A percentile compares a stretch with the other conserved stretches of the same genome.
Evolutionary conservation across 192 early-diverging fungal genomes (phyloP).

Genomic region (Pilobolus umbonatus): DNA sequence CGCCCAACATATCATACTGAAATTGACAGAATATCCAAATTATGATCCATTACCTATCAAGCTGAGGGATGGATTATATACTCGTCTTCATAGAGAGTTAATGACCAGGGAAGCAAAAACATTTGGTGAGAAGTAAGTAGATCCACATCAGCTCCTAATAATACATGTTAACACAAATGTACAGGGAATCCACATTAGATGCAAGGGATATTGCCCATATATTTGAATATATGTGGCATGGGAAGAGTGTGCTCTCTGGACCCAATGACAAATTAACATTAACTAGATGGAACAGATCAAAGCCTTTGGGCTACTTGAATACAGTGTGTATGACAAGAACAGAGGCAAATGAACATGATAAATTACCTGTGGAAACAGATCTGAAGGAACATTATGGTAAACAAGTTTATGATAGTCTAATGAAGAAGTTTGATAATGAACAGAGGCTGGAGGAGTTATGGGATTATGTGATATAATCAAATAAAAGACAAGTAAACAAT

Average conservation of each 20-base stretch:
- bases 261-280: conserved; percentile 68
- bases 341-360: conserved; percentile 67
- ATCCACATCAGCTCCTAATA: conserved; percentile 6
- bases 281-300: conserved; percentile 67
- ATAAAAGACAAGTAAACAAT: too few species aligned
- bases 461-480: conserved; percentile 19
- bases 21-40: conserved; percentile 43
- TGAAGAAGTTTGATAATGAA: not conserved
- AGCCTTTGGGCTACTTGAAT: conserved; percentile 68
- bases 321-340: conserved; percentile 79
- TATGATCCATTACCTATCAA: conserved; percentile 75
- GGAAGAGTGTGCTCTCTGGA: conserved; percentile 73
- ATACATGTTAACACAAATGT: too few species aligned
- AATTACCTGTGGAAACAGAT: conserved; percentile 37
- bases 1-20: conserved; percentile 79
- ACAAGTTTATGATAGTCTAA: conserved; percentile 19
- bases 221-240: conserved; percentile 87
- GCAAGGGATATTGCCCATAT: conserved; percentile 77
- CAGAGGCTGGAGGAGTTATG: not conserved
- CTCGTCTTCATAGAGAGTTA: conserved; percentile 70
- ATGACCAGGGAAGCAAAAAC: conserved; percentile 44
- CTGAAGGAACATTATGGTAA: conserved; percentile 48
- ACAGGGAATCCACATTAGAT: conserved; percentile 49
- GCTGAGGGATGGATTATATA: conserved; percentile 67
- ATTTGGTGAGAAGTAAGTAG: conserved; percentile 36